These are phyloP conservation scores for Microsporum ferrugineum DNA, from an alignment of 2,329 filamentous ascomycete genomes.

Conservation along the genomic window DNA sequence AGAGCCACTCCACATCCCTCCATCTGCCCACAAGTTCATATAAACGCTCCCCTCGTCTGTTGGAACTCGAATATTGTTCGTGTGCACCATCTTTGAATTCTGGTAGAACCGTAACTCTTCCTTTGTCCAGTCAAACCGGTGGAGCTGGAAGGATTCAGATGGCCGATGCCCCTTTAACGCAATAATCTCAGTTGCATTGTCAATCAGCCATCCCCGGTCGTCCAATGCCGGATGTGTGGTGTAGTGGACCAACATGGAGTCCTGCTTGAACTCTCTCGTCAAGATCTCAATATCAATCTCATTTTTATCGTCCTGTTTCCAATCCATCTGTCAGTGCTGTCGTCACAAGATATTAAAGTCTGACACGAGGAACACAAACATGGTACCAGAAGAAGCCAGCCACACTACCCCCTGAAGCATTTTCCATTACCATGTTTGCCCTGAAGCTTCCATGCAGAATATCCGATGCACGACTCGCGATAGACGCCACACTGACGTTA, in stretches of 20 bases:
- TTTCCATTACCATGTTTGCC: conserved; percentile 19
- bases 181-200: conserved; percentile 18
- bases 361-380: conserved; percentile 13
- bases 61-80: conserved; percentile 15
- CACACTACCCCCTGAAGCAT: conserved; percentile 19
- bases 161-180: conserved; percentile 12
- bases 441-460: conserved; percentile 21
- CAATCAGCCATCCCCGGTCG: conserved; percentile 14
- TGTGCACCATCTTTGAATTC: conserved; percentile 17
- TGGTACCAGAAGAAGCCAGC: conserved; percentile 24
- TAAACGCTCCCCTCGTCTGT: conserved; percentile 17
- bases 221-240: conserved; percentile 20
- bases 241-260: conserved; percentile 20
- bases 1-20: conserved; percentile 20
- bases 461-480: conserved; percentile 17
- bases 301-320: conserved; percentile 18
- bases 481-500: conserved; percentile 20
- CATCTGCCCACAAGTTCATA: conserved; percentile 24
- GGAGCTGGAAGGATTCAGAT: conserved; percentile 15
- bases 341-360: background rate
- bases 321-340: background rate
- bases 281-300: conserved; percentile 23
- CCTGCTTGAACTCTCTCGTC: conserved; percentile 17
- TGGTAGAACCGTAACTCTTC: conserved; percentile 19
- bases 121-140: conserved; percentile 22